Evolutionary conservation across 805 yeast genomes (phyloP).

Genomic region (Yarrowia sp.): DNA sequence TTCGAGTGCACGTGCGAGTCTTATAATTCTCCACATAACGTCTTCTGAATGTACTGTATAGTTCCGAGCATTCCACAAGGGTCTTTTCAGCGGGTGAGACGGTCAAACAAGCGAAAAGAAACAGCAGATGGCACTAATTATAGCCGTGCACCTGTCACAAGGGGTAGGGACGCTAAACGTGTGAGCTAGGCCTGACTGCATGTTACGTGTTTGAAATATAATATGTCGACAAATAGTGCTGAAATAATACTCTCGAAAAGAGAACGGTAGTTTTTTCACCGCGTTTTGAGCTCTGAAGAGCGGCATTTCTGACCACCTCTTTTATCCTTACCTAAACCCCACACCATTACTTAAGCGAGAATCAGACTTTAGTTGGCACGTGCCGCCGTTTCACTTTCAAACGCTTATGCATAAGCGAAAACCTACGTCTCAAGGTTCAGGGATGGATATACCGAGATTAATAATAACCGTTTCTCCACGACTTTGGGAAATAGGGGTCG

Average conservation of each 20-base stretch:
- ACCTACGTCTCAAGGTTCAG: not conserved
- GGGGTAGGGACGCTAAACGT: not conserved
- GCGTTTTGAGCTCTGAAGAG: no score
- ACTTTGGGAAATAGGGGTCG: not conserved
- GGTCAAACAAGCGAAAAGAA: not conserved
- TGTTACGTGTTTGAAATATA: not conserved
- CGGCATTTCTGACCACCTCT: no score
- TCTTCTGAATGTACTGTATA: no score
- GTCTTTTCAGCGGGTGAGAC: no score
- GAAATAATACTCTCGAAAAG: not conserved
- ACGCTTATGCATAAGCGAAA: constrained; percentile 3
- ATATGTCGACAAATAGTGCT: not conserved
- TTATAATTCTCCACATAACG: no score
- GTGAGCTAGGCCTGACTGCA: constrained; percentile 3
- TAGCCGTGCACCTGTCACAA: constrained; percentile 13
- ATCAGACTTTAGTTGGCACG: not conserved
- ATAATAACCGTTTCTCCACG: not conserved
- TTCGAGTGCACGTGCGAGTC: no score
- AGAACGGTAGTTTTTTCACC: no score
- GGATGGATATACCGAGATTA: not conserved
- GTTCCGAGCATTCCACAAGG: no score
- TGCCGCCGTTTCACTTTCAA: constrained; percentile 2
- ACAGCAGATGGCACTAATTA: constrained; percentile 14
- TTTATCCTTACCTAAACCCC: not conserved
- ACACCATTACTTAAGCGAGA: no score